A percentile compares a stretch with the other conserved stretches of the same genome.
phyloP scores from a whole-genome alignment of 2,329 filamentous ascomycete genomes.

The Chaetomium sp. region DNA sequence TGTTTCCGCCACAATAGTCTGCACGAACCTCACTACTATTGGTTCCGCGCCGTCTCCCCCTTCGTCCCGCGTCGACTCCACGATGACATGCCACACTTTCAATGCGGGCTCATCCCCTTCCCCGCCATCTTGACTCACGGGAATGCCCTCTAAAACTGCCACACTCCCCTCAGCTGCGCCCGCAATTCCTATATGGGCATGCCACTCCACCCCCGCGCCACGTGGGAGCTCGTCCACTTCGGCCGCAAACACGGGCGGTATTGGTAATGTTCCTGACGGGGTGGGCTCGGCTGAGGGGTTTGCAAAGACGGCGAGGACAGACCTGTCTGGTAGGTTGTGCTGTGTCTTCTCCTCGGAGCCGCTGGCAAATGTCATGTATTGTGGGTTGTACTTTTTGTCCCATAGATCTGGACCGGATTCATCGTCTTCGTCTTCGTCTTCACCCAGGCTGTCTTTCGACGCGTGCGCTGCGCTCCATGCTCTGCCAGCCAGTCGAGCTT shows the following conservation, averaged over 20 bases:
- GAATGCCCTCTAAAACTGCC: neutral
- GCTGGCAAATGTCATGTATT: conserved; percentile 37
- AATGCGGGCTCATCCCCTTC: neutral
- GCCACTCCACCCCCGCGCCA: conserved; percentile 75
- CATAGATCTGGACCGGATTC: conserved; percentile 57
- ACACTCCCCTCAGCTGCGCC: conserved; percentile 23
- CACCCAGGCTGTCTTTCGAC: conserved; percentile 29
- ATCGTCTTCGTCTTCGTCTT: conserved; percentile 34
- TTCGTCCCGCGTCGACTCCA: neutral
- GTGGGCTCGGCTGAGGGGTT: too few species aligned
- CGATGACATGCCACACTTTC: conserved; percentile 13
- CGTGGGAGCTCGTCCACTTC: conserved; percentile 74
- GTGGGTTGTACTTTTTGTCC: conserved; percentile 55
- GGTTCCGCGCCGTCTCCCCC: neutral
- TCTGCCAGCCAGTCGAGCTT: conserved; percentile 37
- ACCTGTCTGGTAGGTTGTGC: conserved; percentile 45
- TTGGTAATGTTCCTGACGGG: too few species aligned
- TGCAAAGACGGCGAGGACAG: conserved; percentile 27
- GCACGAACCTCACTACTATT: conserved; percentile 12
- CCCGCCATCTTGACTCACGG: neutral
- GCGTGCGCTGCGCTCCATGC: conserved; percentile 44
- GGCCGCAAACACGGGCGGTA: conserved; percentile 66
- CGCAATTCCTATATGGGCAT: conserved; percentile 56
- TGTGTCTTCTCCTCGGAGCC: conserved; percentile 20
- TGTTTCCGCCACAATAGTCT: conserved; percentile 16